Evolutionary conservation across 176 grass and related monocot species (phyloP).

Genomic region (Cenchrus americanus): DNA sequence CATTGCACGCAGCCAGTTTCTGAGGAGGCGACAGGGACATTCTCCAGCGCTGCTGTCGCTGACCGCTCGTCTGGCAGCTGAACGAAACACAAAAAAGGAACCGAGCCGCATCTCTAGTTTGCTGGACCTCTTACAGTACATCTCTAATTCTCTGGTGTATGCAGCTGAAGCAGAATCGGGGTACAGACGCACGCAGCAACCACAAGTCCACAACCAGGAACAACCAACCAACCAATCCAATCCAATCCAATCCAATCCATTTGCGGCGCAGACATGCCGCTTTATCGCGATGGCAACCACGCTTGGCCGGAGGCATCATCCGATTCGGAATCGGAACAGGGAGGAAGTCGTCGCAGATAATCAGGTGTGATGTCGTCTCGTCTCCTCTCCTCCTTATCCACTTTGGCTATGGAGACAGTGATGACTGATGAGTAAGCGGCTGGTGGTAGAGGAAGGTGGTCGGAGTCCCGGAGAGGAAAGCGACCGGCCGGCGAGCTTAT

Average conservation of each 20-base stretch:
- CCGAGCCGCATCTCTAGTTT: too few species aligned
- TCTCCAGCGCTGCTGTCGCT: constrained; percentile 17
- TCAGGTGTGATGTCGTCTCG: not conserved
- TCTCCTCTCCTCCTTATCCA: constrained; percentile 4
- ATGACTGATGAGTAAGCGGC: not conserved
- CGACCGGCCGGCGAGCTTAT: constrained; percentile 43
- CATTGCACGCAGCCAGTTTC: not conserved
- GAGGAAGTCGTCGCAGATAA: too few species aligned
- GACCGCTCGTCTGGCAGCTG: not conserved
- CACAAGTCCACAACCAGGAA: not conserved
- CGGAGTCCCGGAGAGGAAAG: not conserved
- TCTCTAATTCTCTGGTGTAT: too few species aligned
- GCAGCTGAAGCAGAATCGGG: not conserved
- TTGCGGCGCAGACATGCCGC: constrained; percentile 2
- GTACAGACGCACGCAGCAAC: not conserved
- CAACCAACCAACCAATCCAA: not conserved
- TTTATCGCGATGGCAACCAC: constrained; percentile 37
- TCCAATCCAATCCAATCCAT: not conserved
- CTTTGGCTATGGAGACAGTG: not conserved
- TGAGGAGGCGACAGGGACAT: constrained; percentile 20
- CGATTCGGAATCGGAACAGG: not conserved
- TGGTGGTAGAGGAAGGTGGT: not conserved
- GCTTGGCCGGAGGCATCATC: not conserved
- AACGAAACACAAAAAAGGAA: too few species aligned
- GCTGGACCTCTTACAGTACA: not conserved